Evolutionary conservation across 805 yeast species (phyloP).

Genomic region (Starmera dryadoides): DNA sequence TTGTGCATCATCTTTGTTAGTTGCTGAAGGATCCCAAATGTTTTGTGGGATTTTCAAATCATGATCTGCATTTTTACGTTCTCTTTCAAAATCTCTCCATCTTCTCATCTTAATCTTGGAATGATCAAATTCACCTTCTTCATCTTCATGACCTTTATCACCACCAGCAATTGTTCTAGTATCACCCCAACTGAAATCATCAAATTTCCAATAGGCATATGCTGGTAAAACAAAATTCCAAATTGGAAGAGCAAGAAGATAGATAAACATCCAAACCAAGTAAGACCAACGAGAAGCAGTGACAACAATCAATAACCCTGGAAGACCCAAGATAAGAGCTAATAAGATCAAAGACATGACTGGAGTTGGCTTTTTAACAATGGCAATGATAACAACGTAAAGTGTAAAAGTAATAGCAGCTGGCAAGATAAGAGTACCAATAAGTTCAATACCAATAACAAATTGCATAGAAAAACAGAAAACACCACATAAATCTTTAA

Average conservation of each 20-base stretch:
- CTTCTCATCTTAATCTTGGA: slow-evolving; percentile 83
- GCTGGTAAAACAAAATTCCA: slow-evolving; percentile 89
- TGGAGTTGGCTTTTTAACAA: slow-evolving; percentile 71
- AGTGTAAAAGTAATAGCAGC: slow-evolving; percentile 80
- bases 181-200: slow-evolving; percentile 95
- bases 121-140: slow-evolving; percentile 85
- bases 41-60: slow-evolving; percentile 17
- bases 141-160: slow-evolving; percentile 61
- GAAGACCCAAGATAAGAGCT: slow-evolving; percentile 76
- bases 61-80: slow-evolving; percentile 20
- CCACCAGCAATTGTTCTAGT: slow-evolving; percentile 75
- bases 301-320: slow-evolving; percentile 72
- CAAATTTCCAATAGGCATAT: slow-evolving; percentile 92
- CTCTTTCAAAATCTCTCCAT: slow-evolving; percentile 91
- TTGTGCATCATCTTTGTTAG: slow-evolving; percentile 3
- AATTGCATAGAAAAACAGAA: slow-evolving; percentile 95
- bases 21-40: slow-evolving; percentile 20
- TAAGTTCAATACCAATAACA: slow-evolving; percentile 72
- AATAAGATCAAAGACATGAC: slow-evolving; percentile 66
- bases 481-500: slow-evolving; percentile 86
- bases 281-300: slow-evolving; percentile 73
- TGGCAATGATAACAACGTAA: slow-evolving; percentile 68
- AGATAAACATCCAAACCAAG: slow-evolving; percentile 71
- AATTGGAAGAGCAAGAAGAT: slow-evolving; percentile 76
- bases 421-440: slow-evolving; percentile 86